Evolutionary conservation across 306 rosid species (phyloP), one percentile per base, ranked within the genome.

Genomic region (Vigna reflexopilosa): DNA sequence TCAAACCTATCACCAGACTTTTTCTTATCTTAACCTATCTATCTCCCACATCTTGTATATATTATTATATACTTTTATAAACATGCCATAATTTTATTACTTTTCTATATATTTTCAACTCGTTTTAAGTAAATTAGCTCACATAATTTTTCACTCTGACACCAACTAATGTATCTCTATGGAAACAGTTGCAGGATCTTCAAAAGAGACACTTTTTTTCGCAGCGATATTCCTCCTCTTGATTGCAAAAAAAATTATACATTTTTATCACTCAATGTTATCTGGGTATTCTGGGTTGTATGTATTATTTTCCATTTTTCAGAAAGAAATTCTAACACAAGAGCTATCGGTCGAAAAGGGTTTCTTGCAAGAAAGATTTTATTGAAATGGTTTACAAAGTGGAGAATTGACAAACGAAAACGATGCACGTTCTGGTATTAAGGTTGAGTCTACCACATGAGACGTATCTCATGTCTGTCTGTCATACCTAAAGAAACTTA

Each of bases 381-480:
- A 13, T 67, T 0, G 3, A 19, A 67, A 54, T 67, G 0, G n/a
- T 19, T 65, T 20, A 24, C 14, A 22, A 24, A 13, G 49, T 20
- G 9, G 48, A 64, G 42, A n/a, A 26, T 26, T 81, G 78, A 81
- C 61, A 59, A 44, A 67, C 30, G 76, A 34, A 81, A 45, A 68
- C 10, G 83, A 30, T 59, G 55, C 72, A 58, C 32, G 63, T 36
- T 74, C 47, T 32, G 50, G 47, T 67, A 45, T 45, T 82, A 66
- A 71, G 84, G 75, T 85, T 85, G 84, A 85, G 86, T 85, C 86
- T 79, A 59, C 86, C 84, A 69, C 75, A 65, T 82, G 63, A 66
- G 82, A 85, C 77, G 89, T 77, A 70, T 79, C 70, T 77, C 58
- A 34, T 78, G 78, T 65, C 74, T 63, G 72, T 50, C 68, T 69